Percentiles rank a stretch among this genome's conserved stretches.
These are phyloP conservation scores for Bromus sterilis DNA, from an alignment of 176 grass and related monocot species.

Conservation along the genomic window DNA sequence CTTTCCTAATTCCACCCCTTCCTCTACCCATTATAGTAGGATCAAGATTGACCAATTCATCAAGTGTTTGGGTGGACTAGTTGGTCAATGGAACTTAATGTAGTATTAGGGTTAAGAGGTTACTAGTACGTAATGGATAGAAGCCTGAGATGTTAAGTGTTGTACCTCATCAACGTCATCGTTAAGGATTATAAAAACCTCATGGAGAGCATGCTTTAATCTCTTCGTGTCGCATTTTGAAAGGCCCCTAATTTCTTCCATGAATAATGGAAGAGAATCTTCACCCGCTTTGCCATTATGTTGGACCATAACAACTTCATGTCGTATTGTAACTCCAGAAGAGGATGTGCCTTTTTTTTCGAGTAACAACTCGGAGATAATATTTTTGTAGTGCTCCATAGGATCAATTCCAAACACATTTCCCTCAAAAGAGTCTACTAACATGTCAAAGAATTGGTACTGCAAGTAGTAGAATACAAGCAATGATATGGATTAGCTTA, in stretches of 20 bases:
- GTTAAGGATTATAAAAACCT: neutral
- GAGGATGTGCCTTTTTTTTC: neutral
- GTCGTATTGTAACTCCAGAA: neutral
- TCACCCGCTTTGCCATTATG: neutral
- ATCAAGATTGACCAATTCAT: neutral
- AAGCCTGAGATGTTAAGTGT: neutral
- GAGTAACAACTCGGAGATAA: neutral
- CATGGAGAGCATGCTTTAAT: constrained; percentile 19
- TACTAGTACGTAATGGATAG: neutral
- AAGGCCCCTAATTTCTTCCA: neutral
- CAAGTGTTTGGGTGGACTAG: neutral
- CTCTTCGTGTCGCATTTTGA: neutral
- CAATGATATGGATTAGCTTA: neutral
- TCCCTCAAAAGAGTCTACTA: neutral
- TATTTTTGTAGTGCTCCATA: neutral
- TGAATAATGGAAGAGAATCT: neutral
- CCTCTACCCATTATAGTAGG: neutral
- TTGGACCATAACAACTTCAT: neutral
- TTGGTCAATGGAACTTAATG: neutral
- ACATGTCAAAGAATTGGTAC: neutral
- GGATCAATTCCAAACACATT: neutral
- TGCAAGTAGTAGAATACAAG: neutral
- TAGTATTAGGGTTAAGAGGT: neutral
- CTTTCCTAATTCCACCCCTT: neutral
- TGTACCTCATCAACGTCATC: constrained; percentile 22